phyloP scores from a whole-genome alignment of 164 flowering plant genomes.

The Dillenia turbinata region DNA sequence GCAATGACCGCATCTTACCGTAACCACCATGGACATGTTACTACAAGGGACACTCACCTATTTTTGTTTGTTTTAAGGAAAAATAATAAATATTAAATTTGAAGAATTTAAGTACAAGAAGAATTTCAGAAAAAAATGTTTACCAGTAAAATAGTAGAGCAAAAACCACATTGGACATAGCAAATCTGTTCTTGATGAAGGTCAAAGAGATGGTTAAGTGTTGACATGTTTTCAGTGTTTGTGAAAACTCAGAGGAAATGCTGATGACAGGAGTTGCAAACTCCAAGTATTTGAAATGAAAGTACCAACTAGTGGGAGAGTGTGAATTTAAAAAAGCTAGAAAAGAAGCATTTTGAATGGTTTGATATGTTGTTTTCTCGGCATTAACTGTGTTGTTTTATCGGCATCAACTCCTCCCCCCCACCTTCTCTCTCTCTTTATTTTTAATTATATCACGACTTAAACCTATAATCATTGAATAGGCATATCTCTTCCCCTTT shows the following conservation, averaged over 20 bases:
- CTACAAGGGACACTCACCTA: constrained; percentile 85
- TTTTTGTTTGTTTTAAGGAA: constrained; percentile 5
- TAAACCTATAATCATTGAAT: too few relatives aligned
- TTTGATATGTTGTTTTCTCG: constrained; percentile 54
- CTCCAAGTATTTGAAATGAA: too few relatives aligned
- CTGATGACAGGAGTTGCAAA: background rate
- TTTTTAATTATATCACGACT: too few relatives aligned
- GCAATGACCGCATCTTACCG: constrained; percentile 91
- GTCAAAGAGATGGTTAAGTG: constrained; percentile 53
- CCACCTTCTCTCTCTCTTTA: constrained; percentile 10
- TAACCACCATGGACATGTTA: constrained; percentile 66
- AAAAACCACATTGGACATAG: constrained; percentile 84
- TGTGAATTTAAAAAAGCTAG: background rate
- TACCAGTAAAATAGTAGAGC: constrained; percentile 79
- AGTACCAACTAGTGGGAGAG: too few relatives aligned
- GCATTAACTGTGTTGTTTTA: constrained; percentile 50
- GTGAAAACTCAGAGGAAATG: background rate
- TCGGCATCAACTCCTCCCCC: constrained; percentile 20
- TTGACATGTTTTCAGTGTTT: constrained; percentile 35
- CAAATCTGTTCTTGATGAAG: constrained; percentile 64
- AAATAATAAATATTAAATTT: background rate
- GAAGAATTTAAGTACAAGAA: background rate
- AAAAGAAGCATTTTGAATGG: background rate
- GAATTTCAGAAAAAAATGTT: background rate
- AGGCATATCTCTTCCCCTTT: too few relatives aligned